Base-by-base conservation (phyloP, 2,329 filamentous ascomycete species). In the Arachnopeziza araneosa region DNA sequence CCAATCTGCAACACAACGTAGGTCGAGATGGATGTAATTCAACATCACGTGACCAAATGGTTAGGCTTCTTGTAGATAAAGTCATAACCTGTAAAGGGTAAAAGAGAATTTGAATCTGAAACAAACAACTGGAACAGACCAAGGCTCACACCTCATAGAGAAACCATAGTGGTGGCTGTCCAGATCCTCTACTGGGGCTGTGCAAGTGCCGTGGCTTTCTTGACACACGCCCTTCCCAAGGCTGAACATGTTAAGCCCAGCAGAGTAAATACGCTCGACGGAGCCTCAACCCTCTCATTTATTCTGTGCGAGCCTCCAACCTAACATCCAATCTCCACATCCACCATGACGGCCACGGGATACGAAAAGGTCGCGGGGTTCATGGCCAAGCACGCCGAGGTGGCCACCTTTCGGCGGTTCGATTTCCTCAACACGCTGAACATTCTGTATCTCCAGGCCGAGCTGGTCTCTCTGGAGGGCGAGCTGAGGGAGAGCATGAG, bases 401-500 rank as follows among this genome's bases (percentile, higher is more conserved):
- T 67, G 44, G 67, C 68, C 6, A 69, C 72, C 0, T 65, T 72
- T 19, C 64, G 69, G 48, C 66, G 70, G 1, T 73, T 73, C 57
- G 57, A 62, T 23, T 26, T 55, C 10, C 60, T 73, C 8, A 71
- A 73, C 55, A 54, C 60, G 8, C 64, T 67, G 23, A 69, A 69
- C 53, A 32, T 73, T 4, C 65, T 73, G 3, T 71, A 70, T 52
- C 53, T 69, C 22, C 72, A 74, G 58, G 71, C 68, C 2, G 70
- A 73, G 58, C 58, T 73, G 21, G 60, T 65, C 0, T 55, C 69
- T 24, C 60, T 72, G 0, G 66, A 72, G 48, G 53, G 64, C 9
- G 55, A 64, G 1, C 55, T 71, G 5, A 19, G 51, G 10, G 24
- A 58, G 36, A 44, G 36, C 17, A 51, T 54, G 24, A 50, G 51